Base-by-base conservation (phyloP, 176 grass and related monocot genomes). In the Cenchrus fungigraminus region DNA sequence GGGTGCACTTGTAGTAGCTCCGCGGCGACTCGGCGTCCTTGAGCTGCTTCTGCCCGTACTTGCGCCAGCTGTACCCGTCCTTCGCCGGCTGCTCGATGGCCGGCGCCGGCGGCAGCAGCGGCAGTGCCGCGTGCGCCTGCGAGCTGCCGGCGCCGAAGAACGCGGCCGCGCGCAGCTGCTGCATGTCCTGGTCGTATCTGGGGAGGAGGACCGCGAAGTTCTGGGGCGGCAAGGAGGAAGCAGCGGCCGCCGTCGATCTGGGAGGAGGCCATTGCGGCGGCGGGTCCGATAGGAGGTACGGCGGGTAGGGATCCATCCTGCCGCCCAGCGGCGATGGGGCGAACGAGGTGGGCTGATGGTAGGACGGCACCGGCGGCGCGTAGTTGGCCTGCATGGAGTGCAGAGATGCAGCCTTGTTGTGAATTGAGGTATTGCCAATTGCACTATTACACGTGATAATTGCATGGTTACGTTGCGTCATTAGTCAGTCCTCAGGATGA, bases 21-120 rank as follows among this genome's bases (percentile, higher is more conserved):
- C 88, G 81, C 6, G 94, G 91, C 67, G 84, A 97, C 87, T 94
- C 90, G 54, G 89, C 85, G 77, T 89, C 87, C 88, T 97, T 97
- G 80, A 97, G 83, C 81, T 97, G 87, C 84, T 97, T 97, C 84
- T 97, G 94, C 80, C 91, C 89, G 34, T 94, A 97, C 82, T 97
- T 97, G 64, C 94, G 78, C 94, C 91, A 94, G 79, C 90, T 94
- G 91, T 94, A 97, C 40, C 94, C 94, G 75, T 94, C 94, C 45
- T 94, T 90, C 19, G 71, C 87, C 70, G 94, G 94, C 84, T 92
- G 92, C 68, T 94, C 94, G 58, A 97, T 79, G 1, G 64, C 58
- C 12, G 59, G 13, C 47, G 77, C 34, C 86, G 82, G 45, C 62
- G 82, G 12, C 60, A 44, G 50, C 77, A 17, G 47, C 0, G 20